Base-by-base conservation (phyloP, 805 yeast species). In the Candida hungchunana region DNA sequence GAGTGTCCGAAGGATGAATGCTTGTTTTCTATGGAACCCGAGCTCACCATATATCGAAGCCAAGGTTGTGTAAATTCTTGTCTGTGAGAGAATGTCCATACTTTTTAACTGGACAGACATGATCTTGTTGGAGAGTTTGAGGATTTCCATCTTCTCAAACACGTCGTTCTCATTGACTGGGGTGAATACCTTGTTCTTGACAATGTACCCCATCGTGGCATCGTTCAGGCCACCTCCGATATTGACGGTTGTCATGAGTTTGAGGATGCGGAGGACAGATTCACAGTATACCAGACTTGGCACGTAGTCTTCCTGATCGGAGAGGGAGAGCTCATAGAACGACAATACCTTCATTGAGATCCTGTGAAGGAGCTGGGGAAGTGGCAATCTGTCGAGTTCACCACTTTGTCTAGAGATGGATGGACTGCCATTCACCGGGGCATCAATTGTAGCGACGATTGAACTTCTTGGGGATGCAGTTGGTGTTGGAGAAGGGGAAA, bases 211-310 rank as follows among this genome's bases (percentile, higher is more conserved):
- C 22, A 77, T 53, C 1, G 70, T 62, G 0, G 54, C 54, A 1
- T 58, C 49, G 16, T 67, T 66, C 42, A 79, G 58, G 5, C 71
- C 73, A 7, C 75, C 75, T 22, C 75, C 72, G 3, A 69, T 52
- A 42, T 67, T 67, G 5, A 77, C 56, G 8, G 66, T 55, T 2
- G 80, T 67, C 70, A 82, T 71, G 34, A 84, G 69, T 37, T 77
- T 76, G 16, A 79, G 61, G 34, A 69, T 73, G 40, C 96, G 67
- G 21, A 88, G 46, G 3, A 83, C 64, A 2, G 81, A 68, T 45
- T 87, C 96, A 28, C 82, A 76, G 44, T 77, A 83, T 0, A 88
- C 88, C 1, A 82, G 59, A 40, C 80, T 90, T 0, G 97, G 97
- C 0, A 82, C 89, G 45, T 74, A 75, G 45, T 90, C 95, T 37